These are phyloP conservation scores for Sphenostylis stenocarpa DNA, from an alignment of 306 rosid species.

Conservation along the genomic window DNA sequence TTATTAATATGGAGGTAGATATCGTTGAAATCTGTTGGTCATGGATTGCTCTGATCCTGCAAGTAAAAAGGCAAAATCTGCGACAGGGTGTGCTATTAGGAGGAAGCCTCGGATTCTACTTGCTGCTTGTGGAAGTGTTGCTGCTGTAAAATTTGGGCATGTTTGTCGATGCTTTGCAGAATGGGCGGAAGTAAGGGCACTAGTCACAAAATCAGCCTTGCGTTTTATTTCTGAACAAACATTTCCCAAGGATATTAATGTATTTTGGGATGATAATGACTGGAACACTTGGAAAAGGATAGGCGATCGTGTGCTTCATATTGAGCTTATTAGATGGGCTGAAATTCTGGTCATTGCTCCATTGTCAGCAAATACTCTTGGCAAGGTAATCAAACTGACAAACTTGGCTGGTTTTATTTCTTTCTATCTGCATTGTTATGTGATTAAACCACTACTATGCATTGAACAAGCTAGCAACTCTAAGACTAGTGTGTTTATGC, in stretches of 20 bases:
- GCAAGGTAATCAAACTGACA: constrained; percentile 58
- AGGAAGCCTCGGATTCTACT: constrained; percentile 82
- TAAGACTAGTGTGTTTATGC: not conserved
- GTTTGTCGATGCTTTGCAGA: constrained; percentile 55
- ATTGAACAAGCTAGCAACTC: not conserved
- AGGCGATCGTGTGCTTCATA: constrained; percentile 73
- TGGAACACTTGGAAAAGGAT: constrained; percentile 65
- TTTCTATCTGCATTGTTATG: not conserved
- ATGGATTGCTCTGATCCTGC: constrained; percentile 54
- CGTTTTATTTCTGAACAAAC: constrained; percentile 57
- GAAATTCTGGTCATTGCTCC: constrained; percentile 91
- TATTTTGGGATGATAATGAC: constrained; percentile 63
- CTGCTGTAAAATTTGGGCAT: constrained; percentile 62
- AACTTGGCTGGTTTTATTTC: not conserved
- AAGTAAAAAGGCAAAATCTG: constrained; percentile 34
- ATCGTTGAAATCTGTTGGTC: constrained; percentile 27
- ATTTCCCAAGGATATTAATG: constrained; percentile 44
- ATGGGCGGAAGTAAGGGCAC: constrained; percentile 81
- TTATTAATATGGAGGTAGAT: not conserved
- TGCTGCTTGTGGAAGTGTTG: constrained; percentile 81
- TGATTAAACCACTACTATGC: not conserved
- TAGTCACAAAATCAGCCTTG: constrained; percentile 58
- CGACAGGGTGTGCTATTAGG: not conserved
- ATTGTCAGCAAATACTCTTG: constrained; percentile 83
- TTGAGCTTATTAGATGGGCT: constrained; percentile 84